Conservation (phyloP, 257 asterid genomes). For the Rubia yunnanensis region DNA sequence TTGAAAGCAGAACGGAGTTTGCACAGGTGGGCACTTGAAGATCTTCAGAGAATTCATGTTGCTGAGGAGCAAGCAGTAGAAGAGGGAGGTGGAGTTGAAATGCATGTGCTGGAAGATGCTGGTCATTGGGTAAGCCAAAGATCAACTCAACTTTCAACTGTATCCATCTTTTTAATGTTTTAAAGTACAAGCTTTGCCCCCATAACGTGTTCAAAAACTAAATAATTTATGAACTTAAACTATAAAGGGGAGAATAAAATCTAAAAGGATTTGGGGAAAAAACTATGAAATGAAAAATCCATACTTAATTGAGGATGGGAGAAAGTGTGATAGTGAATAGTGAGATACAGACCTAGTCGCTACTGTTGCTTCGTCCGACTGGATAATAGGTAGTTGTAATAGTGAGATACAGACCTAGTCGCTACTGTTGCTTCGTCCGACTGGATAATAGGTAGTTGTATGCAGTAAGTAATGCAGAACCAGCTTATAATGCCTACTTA, state of each 20-base stretch:
- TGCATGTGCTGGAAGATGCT: constrained; percentile 98
- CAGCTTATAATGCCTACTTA: neutral
- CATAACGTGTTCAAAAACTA: neutral
- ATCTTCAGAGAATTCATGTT: constrained; percentile 73
- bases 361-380: neutral
- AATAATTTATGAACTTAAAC: no score
- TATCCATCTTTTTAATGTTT: neutral
- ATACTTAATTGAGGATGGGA: neutral
- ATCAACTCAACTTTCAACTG: constrained; percentile 7
- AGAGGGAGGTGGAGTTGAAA: constrained; percentile 97
- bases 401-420: no score
- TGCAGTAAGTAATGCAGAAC: neutral
- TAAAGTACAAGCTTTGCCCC: no score
- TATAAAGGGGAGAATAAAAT: neutral
- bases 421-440: neutral
- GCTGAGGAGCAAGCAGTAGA: constrained; percentile 93
- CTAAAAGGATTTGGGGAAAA: neutral
- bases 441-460: neutral
- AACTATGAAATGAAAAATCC: neutral
- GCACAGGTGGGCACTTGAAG: constrained; percentile 97
- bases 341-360: no score
- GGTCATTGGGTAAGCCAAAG: constrained; percentile 78
- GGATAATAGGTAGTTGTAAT: no score
- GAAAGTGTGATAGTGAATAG: neutral
- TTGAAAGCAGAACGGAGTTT: constrained; percentile 95